Percentiles rank a stretch among this genome's conserved stretches.
These are phyloP conservation scores for Phanerodontia chrysosporium DNA, from an alignment of 768 basidiomycete species.

Conservation along the genomic window DNA sequence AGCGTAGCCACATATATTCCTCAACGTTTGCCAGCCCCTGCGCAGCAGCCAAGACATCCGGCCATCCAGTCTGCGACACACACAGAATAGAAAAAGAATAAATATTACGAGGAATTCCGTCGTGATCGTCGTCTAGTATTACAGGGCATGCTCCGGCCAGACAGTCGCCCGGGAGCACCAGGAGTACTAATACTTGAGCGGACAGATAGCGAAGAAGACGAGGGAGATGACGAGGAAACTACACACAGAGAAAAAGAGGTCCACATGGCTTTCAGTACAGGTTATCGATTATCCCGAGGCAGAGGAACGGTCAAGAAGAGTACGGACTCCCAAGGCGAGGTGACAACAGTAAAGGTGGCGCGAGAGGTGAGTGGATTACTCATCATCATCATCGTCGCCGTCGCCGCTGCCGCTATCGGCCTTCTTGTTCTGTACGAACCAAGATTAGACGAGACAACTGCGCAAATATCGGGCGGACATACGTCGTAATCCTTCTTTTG, in stretches of 20 bases:
- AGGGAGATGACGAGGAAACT: not conserved
- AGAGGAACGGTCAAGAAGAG: not conserved
- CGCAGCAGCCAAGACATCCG: too few relatives aligned
- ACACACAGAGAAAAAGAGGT: not conserved
- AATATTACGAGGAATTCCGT: constrained; percentile 1
- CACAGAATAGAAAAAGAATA: not conserved
- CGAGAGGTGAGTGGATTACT: constrained; percentile 9
- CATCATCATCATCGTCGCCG: constrained; percentile 45
- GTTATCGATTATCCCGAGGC: not conserved
- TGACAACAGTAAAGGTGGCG: not conserved
- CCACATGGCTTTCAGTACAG: not conserved
- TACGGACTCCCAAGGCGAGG: not conserved
- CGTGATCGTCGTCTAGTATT: constrained; percentile 7
- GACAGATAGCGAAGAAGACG: not conserved
- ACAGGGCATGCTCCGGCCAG: constrained; percentile 1
- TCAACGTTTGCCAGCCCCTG: too few relatives aligned
- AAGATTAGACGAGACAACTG: not conserved
- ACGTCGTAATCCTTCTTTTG: constrained; percentile 58
- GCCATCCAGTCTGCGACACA: too few relatives aligned
- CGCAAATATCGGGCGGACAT: constrained; percentile 15
- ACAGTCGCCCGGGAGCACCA: not conserved
- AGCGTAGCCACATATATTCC: too few relatives aligned
- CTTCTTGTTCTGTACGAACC: constrained; percentile 32
- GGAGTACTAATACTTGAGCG: not conserved
- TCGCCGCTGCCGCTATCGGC: constrained; percentile 33